These are phyloP conservation scores for Neocatenulostroma microsporum DNA, from an alignment of 2,329 filamentous ascomycete species.

Conservation along the genomic window DNA sequence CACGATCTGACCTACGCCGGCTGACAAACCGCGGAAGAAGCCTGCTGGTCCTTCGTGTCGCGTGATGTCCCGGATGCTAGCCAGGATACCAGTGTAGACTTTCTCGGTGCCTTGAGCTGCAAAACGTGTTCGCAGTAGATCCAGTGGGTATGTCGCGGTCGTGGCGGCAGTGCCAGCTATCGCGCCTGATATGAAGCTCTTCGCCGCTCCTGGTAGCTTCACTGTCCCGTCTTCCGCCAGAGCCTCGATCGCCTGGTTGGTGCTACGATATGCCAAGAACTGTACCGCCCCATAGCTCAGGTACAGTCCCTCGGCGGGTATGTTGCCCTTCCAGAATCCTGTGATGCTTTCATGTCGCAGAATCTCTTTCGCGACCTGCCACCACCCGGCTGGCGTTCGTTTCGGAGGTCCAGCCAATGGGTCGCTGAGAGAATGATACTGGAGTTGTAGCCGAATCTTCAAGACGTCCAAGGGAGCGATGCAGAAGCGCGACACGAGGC, in stretches of 20 bases:
- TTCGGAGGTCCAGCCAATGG: constrained; percentile 50
- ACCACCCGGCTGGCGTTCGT: constrained; percentile 20
- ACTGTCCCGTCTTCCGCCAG: constrained; percentile 42
- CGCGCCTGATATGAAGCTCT: constrained; percentile 78
- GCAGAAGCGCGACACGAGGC: constrained; percentile 85
- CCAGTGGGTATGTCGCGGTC: constrained; percentile 79
- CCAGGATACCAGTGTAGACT: constrained; percentile 66
- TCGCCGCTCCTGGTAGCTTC: constrained; percentile 55
- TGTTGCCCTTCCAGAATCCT: constrained; percentile 92
- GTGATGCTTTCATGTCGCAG: constrained; percentile 72
- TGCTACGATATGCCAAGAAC: constrained; percentile 78
- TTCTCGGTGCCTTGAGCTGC: constrained; percentile 80
- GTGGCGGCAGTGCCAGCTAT: constrained; percentile 76
- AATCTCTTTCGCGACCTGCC: constrained; percentile 51
- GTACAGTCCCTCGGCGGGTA: constrained; percentile 91
- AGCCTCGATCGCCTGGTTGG: constrained; percentile 58
- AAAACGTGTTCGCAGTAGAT: constrained; percentile 87
- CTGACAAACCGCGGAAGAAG: constrained; percentile 81
- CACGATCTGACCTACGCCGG: constrained; percentile 77
- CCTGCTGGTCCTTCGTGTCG: constrained; percentile 66
- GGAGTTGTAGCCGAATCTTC: constrained; percentile 97
- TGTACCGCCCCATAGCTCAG: constrained; percentile 82
- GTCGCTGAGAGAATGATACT: constrained; percentile 75
- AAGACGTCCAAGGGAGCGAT: constrained; percentile 94
- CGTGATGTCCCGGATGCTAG: constrained; percentile 64